Evolutionary conservation across 1,139 yeast species (phyloP).

Genomic region (Candida neerlandica): DNA sequence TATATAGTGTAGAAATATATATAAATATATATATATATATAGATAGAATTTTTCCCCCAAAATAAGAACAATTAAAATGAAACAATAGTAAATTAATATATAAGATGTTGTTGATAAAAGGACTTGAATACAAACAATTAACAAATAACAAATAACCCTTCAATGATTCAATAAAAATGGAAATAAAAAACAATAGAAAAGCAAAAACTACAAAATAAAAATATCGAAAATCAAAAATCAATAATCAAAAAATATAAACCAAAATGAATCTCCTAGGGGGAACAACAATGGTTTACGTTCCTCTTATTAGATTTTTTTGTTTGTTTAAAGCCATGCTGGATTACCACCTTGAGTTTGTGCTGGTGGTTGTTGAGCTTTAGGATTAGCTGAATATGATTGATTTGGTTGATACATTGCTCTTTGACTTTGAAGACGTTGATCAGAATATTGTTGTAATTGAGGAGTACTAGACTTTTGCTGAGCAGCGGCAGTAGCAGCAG

Average conservation of each 20-base stretch:
- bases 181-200: not conserved
- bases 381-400: slow-evolving; percentile 14
- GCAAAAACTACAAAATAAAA: not conserved
- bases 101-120: not conserved
- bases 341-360: slow-evolving; percentile 18
- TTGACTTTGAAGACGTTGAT: slow-evolving; percentile 17
- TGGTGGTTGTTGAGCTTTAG: slow-evolving; percentile 15
- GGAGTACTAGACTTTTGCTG: slow-evolving; percentile 7
- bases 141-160: no score
- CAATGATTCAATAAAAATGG: not conserved
- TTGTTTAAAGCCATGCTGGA: slow-evolving; percentile 19
- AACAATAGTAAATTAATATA: not conserved
- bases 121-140: no score
- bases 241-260: no score
- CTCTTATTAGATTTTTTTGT: no score
- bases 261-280: no score
- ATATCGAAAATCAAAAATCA: no score
- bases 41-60: slow-evolving; percentile 1
- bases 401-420: slow-evolving; percentile 15
- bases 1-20: not conserved
- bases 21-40: not conserved
- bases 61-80: not conserved
- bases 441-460: slow-evolving; percentile 11
- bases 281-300: no score
- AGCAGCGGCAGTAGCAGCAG: slow-evolving; percentile 11